These are phyloP conservation scores for Plasmodium reichenowi DNA, from an alignment of 169 alveolate genomes.

Conservation along the genomic window DNA sequence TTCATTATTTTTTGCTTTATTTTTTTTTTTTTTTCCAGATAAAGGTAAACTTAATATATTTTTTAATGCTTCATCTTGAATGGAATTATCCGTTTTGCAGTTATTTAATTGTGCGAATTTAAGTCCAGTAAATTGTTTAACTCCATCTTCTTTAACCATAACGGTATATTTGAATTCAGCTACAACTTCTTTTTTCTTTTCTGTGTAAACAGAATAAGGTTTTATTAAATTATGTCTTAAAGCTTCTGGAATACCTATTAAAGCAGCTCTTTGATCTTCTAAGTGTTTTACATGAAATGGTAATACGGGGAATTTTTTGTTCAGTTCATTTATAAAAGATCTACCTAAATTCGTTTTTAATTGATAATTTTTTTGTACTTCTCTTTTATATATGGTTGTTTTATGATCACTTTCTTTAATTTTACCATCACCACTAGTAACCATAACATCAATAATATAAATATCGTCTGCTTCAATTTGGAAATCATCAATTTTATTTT, in stretches of 20 bases:
- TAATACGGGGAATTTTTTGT: conserved; percentile 88
- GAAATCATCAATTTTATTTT: conserved; percentile 94
- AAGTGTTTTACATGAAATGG: conserved; percentile 87
- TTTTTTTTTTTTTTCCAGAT: conserved; percentile 31
- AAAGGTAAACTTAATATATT: conserved; percentile 19
- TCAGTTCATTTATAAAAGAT: conserved; percentile 94
- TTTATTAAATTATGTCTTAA: conserved; percentile 95
- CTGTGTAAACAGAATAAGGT: conserved; percentile 94
- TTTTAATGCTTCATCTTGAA: conserved; percentile 55
- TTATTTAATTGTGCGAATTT: conserved; percentile 65
- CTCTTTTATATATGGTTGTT: conserved; percentile 95
- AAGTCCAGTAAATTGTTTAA: conserved; percentile 88
- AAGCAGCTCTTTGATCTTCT: conserved; percentile 87
- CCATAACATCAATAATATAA: conserved; percentile 93
- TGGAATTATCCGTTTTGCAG: conserved; percentile 36
- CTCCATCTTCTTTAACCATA: conserved; percentile 91
- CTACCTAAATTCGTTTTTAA: conserved; percentile 95
- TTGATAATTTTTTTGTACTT: conserved; percentile 94
- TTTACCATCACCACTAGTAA: conserved; percentile 95
- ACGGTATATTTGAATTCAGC: conserved; percentile 95
- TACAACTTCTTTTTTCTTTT: conserved; percentile 92
- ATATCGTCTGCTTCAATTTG: conserved; percentile 95
- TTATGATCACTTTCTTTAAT: conserved; percentile 93
- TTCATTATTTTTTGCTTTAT: conserved; percentile 18
- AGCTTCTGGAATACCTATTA: conserved; percentile 97